These are phyloP conservation scores for Elsinoe perseae DNA, from an alignment of 2,329 filamentous ascomycete genomes.

Conservation along the genomic window DNA sequence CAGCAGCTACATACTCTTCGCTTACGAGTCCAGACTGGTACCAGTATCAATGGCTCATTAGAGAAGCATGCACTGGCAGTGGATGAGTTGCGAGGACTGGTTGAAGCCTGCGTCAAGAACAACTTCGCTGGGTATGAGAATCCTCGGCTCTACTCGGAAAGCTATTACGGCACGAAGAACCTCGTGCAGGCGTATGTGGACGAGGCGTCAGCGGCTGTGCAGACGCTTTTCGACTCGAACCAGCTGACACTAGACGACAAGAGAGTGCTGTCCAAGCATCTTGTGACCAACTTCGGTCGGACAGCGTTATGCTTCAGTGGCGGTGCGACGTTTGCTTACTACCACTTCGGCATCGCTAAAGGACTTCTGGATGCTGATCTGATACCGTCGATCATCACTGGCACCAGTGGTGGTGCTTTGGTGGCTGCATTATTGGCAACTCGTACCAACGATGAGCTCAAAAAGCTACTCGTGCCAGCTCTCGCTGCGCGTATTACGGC, in stretches of 20 bases:
- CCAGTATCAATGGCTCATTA: slow-evolving; percentile 35
- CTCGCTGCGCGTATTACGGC: slow-evolving; percentile 79
- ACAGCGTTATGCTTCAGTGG: slow-evolving; percentile 90
- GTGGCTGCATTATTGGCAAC: slow-evolving; percentile 83
- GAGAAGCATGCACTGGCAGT: slow-evolving; percentile 43
- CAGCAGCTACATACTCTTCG: slow-evolving; percentile 64
- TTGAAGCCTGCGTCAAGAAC: slow-evolving; percentile 92
- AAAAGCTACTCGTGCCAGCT: slow-evolving; percentile 73
- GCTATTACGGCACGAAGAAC: slow-evolving; percentile 95
- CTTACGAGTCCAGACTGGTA: slow-evolving; percentile 46
- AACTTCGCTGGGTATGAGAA: slow-evolving; percentile 97
- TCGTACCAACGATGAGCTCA: slow-evolving; percentile 83
- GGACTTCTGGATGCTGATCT: slow-evolving; percentile 79
- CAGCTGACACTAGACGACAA: slow-evolving; percentile 67
- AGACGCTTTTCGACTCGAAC: slow-evolving; percentile 59
- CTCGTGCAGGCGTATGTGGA: slow-evolving; percentile 85
- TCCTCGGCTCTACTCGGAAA: slow-evolving; percentile 88
- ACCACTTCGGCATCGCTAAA: slow-evolving; percentile 89
- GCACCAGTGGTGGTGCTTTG: slow-evolving; percentile 87
- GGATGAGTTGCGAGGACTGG: slow-evolving; percentile 66
- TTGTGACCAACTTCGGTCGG: slow-evolving; percentile 83
- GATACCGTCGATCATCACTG: slow-evolving; percentile 88
- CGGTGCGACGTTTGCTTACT: slow-evolving; percentile 90
- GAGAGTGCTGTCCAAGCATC: slow-evolving; percentile 72
- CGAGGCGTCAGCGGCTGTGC: slow-evolving; percentile 64